These are phyloP conservation scores for Eimeria tenella DNA, from an alignment of 169 alveolate species.

Conservation along the genomic window DNA sequence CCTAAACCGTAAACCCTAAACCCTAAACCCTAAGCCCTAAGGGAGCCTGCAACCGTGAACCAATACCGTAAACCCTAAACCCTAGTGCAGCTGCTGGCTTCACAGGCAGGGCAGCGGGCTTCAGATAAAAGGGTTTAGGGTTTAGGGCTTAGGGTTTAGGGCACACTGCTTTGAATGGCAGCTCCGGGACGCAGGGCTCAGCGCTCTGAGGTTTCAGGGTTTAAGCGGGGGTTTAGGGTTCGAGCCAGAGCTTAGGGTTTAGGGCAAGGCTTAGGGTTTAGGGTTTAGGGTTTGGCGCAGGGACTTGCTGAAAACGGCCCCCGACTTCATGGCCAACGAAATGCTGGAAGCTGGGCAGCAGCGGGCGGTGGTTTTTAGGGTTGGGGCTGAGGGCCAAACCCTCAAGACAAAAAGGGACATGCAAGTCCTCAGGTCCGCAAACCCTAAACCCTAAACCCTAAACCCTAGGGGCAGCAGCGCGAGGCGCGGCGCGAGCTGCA, in stretches of 20 bases:
- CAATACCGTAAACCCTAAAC: background rate
- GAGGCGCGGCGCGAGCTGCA: background rate
- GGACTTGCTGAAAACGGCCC: background rate
- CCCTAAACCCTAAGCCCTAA: constrained; percentile 10
- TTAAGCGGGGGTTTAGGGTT: too few species aligned
- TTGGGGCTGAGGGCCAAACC: background rate
- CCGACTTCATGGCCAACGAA: constrained; percentile 2
- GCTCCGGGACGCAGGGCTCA: too few species aligned
- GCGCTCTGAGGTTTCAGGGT: background rate
- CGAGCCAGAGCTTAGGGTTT: too few species aligned
- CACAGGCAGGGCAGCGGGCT: too few species aligned
- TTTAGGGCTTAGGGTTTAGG: too few species aligned
- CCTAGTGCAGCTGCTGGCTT: background rate
- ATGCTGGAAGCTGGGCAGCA: background rate
- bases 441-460: constrained; percentile 31
- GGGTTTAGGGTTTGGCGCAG: background rate
- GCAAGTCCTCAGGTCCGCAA: constrained; percentile 14
- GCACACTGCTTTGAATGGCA: too few species aligned
- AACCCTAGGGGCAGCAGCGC: background rate
- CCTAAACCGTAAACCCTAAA: background rate
- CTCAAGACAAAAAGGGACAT: background rate
- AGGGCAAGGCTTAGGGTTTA: too few species aligned
- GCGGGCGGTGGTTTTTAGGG: constrained; percentile 17
- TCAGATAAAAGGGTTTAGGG: too few species aligned
- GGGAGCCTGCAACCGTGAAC: background rate